Evolutionary conservation across 78 protist species (phyloP).

Genomic region (Dictyostelium discoideum): DNA sequence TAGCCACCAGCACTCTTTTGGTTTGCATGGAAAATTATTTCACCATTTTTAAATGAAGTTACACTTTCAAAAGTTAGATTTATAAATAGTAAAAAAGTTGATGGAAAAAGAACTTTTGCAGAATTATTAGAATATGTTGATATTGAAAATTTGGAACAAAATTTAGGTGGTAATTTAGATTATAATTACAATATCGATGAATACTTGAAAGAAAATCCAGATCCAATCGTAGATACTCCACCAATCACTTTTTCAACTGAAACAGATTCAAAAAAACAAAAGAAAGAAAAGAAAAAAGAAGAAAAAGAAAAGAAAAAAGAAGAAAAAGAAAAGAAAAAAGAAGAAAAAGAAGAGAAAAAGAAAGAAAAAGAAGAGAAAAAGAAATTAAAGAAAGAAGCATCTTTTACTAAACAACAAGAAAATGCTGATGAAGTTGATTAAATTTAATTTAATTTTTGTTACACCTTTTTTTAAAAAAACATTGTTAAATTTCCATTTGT

Average conservation of each 20-base stretch:
- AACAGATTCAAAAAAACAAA: neutral
- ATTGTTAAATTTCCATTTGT: neutral
- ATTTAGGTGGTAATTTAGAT: conserved; percentile 63
- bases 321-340: conserved; percentile 10
- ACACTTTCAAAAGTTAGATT: conserved; percentile 69
- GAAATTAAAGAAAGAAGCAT: neutral
- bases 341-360: neutral
- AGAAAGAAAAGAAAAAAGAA: neutral
- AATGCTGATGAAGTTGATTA: conserved; percentile 6
- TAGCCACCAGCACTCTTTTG: conserved; percentile 75
- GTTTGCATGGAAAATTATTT: conserved; percentile 69
- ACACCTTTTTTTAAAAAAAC: neutral
- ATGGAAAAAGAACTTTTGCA: conserved; percentile 65
- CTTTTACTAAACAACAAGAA: neutral
- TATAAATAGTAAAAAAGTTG: conserved; percentile 27
- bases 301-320: conserved; percentile 24
- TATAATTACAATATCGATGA: neutral
- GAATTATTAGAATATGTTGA: conserved; percentile 35
- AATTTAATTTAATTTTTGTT: neutral
- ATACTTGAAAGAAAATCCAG: conserved; percentile 14
- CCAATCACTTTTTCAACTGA: neutral
- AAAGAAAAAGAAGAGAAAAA: neutral
- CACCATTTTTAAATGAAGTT: conserved; percentile 76
- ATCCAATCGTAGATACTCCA: neutral
- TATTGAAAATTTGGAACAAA: conserved; percentile 5